These are phyloP conservation scores for Colletotrichum gigasporum DNA, from an alignment of 2,329 filamentous ascomycete genomes.

Conservation along the genomic window DNA sequence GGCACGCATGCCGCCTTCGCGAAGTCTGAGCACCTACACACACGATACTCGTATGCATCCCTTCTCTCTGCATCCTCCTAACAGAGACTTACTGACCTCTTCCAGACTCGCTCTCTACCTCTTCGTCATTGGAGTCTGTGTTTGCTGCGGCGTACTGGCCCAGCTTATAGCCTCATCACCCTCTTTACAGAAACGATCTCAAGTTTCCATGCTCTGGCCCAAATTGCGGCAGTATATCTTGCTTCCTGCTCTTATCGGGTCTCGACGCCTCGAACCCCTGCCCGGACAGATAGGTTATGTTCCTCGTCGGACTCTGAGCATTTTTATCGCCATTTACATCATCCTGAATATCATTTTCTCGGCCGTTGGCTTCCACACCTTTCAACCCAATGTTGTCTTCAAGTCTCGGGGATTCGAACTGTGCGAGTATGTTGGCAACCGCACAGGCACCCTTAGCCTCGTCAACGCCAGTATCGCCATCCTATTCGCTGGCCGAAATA, in stretches of 20 bases:
- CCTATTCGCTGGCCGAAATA: constrained; percentile 47
- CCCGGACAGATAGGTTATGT: constrained; percentile 36
- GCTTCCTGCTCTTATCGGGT: constrained; percentile 38
- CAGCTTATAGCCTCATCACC: not conserved
- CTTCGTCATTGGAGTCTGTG: not conserved
- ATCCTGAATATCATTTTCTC: constrained; percentile 48
- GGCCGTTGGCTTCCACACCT: constrained; percentile 36
- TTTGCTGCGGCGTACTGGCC: not conserved
- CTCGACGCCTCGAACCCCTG: constrained; percentile 35
- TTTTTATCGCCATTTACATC: constrained; percentile 53
- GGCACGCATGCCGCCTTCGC: constrained; percentile 8
- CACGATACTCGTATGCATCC: constrained; percentile 4
- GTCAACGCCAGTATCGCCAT: constrained; percentile 43
- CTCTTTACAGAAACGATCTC: not conserved
- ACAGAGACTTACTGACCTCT: not conserved
- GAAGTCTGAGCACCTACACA: constrained; percentile 9
- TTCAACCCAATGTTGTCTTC: constrained; percentile 37
- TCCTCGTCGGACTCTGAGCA: constrained; percentile 52
- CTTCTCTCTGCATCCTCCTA: too few relatives aligned
- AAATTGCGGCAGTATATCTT: constrained; percentile 34
- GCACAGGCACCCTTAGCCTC: constrained; percentile 45
- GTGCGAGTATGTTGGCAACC: constrained; percentile 42
- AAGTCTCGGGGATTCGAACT: constrained; percentile 37
- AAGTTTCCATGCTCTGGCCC: not conserved
- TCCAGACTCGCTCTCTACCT: not conserved